A percentile compares a stretch with the other conserved stretches of the same genome.
Evolutionary conservation across 768 basidiomycete species (phyloP).

Genomic region (Hypsizygus marmoreus): DNA sequence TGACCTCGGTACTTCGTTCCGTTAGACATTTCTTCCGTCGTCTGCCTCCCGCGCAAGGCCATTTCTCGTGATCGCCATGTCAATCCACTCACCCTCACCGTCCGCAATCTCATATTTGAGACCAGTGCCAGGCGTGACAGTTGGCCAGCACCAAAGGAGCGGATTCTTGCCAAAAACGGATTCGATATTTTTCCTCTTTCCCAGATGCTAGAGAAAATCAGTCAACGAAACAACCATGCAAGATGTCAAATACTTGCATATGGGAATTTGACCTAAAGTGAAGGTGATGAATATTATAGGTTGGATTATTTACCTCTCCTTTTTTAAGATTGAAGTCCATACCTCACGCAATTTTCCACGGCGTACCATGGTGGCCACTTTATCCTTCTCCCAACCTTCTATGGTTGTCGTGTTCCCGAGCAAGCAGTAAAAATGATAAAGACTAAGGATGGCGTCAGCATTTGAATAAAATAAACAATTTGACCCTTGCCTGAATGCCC

Average conservation of each 20-base stretch:
- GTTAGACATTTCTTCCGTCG: conserved; percentile 21
- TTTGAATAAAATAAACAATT: background rate
- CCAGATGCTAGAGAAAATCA: conserved; percentile 67
- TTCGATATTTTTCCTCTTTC: conserved; percentile 67
- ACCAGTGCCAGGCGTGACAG: conserved; percentile 65
- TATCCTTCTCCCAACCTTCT: conserved; percentile 98
- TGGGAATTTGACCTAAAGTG: conserved; percentile 79
- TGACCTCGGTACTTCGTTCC: conserved; percentile 13
- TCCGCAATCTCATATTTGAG: conserved; percentile 73
- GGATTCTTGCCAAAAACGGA: conserved; percentile 78
- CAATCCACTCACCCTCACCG: conserved; percentile 74
- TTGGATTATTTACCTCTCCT: no score
- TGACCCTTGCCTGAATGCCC: conserved; percentile 75
- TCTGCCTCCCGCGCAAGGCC: conserved; percentile 18
- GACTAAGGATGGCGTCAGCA: conserved; percentile 36
- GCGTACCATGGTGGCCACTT: conserved; percentile 80
- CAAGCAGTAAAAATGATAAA: conserved; percentile 86
- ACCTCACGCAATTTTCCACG: conserved; percentile 86
- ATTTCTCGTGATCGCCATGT: conserved; percentile 31
- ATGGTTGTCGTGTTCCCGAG: conserved; percentile 90
- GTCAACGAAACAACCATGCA: conserved; percentile 11
- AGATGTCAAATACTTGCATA: conserved; percentile 59
- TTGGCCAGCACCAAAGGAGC: conserved; percentile 85
- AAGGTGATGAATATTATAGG: conserved; percentile 2
- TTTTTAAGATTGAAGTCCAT: conserved; percentile 8